A percentile compares a stretch with the other conserved stretches of the same genome.
phyloP scores from a whole-genome alignment of 225 moss, liverwort and hornwort species.

The Bryum argenteum region DNA sequence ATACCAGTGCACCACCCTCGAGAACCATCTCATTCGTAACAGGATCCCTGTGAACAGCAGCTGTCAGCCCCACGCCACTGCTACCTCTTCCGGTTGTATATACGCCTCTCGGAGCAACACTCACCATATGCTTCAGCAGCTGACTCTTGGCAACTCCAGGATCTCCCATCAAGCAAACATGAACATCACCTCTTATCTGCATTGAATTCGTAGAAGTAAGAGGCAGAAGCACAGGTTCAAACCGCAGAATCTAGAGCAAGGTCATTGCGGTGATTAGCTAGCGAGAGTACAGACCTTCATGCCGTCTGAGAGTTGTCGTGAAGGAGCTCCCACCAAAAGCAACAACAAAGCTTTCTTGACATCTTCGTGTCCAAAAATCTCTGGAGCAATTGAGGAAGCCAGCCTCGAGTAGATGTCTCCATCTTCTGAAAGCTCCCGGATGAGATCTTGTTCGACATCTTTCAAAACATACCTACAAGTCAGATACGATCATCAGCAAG shows the following conservation, averaged over 20 bases:
- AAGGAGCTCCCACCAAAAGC: conserved; percentile 88
- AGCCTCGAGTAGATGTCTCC: conserved; percentile 88
- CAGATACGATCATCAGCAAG: conserved; percentile 13
- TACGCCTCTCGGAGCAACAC: conserved; percentile 86
- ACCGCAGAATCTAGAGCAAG: conserved; percentile 2
- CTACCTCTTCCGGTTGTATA: conserved; percentile 96
- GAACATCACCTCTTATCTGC: conserved; percentile 91
- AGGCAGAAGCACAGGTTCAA: background rate
- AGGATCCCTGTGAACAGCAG: conserved; percentile 91
- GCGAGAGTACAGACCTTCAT: conserved; percentile 70
- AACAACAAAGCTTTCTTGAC: conserved; percentile 96
- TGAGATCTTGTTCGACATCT: conserved; percentile 70
- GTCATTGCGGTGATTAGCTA: conserved; percentile 10
- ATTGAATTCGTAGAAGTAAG: conserved; percentile 19
- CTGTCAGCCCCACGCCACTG: conserved; percentile 93
- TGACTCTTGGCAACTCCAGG: conserved; percentile 99
- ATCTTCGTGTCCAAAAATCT: conserved; percentile 97
- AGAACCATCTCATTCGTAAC: conserved; percentile 92
- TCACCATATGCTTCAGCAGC: conserved; percentile 90
- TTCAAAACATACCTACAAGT: conserved; percentile 68
- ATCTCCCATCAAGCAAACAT: conserved; percentile 97
- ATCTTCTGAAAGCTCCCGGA: conserved; percentile 76
- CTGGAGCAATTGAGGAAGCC: conserved; percentile 92
- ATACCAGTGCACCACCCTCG: conserved; percentile 94
- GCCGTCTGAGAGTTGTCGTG: conserved; percentile 86